Base-by-base conservation (phyloP, 2,329 filamentous ascomycete species). In the Coniochaeta prunicola region DNA sequence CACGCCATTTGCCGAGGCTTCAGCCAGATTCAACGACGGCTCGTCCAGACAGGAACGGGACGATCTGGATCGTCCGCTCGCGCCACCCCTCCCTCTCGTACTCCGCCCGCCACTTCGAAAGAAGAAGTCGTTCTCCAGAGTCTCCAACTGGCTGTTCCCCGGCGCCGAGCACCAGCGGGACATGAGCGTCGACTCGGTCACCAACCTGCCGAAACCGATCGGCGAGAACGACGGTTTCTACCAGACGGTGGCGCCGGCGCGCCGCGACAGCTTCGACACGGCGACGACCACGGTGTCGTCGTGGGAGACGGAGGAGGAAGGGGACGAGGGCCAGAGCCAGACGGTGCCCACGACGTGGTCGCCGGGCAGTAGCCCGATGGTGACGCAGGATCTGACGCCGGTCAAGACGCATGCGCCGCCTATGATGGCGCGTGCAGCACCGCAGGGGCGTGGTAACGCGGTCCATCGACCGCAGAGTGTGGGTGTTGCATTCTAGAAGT, bases 101-200 rank as follows among this genome's bases (percentile, higher is more conserved):
- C 75, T 85, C 59, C 79, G 80, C n/a, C 83, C 83, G 8, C 82
- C 82, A 1, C 68, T 87, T 61, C 76, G 84, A 60, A 87, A 87
- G 75, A 87, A 86, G 76, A 87, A 87, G 66, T 86, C 84, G 0
- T 87, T 88, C 66, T 84, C 83, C 10, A 77, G 79, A 17, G 81
- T 87, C 9, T 86, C 84, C 2, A 78, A 70, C 63, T 87, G 84
- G 83, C 73, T 87, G 28, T 83, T 81, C 63, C 75, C 79, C 50
- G 69, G 71, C 19, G 64, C 67, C 33, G 66, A 73, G 53, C 68
- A 74, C 59, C 69, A 71, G 33, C 70, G 70, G 19, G 74, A 76
- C 56, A 68, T 76, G 56, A 77, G 75, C 59, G 65, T 79, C 31
- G 77, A 82, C 61, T 78, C 78, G 3, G 70, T 84, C 28, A 86